Base-by-base conservation (phyloP, 352 stramenopile genomes). In the Pythium coloratum region DNA sequence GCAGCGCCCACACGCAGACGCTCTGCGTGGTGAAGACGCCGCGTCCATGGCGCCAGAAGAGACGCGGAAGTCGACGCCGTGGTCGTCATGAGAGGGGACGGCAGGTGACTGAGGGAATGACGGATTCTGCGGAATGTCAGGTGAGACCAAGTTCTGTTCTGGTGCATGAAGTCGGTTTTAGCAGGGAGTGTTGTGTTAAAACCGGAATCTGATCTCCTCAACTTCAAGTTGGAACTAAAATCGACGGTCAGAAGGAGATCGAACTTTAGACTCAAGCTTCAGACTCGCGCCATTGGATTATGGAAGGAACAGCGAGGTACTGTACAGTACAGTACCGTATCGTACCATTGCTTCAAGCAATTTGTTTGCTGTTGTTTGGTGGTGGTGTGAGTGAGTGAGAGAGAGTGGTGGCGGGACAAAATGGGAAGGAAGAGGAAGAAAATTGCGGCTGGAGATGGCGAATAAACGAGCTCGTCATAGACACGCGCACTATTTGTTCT, bases 21-120 rank as follows among this genome's bases (percentile, higher is more conserved):
- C 16, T 69, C 28, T 30, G 42, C 16, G 12, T 55, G 42, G 2
- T 59, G 55, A 16, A 69, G 63, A 6, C 47, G 40, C 10, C 47
- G 55, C 34, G 36, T 53, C 63, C 63, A 69, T 50, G 42, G 63
- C 46, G 55, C n/a, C 3, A 67, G 51, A 13, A 68, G 62, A 46
- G 55, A 53, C 7, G 53, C 59, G 20, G 30, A 66, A 24, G 9
- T 24, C 42, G 55, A 47, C 51, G 20, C 47, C 16, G 32, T 28
- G 28, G 53, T 32, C 2, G 3, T 44, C 36, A 55, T 56, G 26
- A 16, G 8, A 9, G 42, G 18, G 14, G 42, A 50, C 33, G 33
- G 33, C 6, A 38, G 33, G 33, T 38, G 33, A 38, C 33, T 6
- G 9, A 38, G 33, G 33, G 33, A 24, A 24, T 24, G 20, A 24